Evolutionary conservation across 495 filamentous ascomycete genomes (phyloP).

Genomic region (Tricharina praecox): DNA sequence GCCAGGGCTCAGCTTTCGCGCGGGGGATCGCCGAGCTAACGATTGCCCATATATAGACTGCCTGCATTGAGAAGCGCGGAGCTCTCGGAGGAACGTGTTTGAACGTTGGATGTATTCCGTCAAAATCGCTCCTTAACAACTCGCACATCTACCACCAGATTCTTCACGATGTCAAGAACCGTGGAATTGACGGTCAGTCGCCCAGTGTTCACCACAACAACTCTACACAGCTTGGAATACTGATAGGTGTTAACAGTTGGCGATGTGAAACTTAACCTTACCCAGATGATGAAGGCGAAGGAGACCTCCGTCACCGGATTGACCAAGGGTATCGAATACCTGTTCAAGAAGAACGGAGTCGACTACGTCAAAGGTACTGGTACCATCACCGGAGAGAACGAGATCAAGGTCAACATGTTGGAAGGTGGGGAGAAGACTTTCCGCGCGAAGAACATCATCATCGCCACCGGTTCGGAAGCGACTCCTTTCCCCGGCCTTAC

Average conservation of each 20-base stretch:
- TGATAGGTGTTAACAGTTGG: slow-evolving; percentile 49
- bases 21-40: no score
- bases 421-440: slow-evolving; percentile 81
- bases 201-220: no score
- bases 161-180: slow-evolving; percentile 89
- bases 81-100: slow-evolving; percentile 89
- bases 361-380: slow-evolving; percentile 90
- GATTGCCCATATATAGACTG: no score
- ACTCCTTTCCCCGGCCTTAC: slow-evolving; percentile 92
- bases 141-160: slow-evolving; percentile 97
- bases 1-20: no score
- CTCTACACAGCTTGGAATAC: no score
- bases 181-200: slow-evolving; percentile 58
- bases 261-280: slow-evolving; percentile 88
- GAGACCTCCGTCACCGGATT: slow-evolving; percentile 73
- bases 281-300: slow-evolving; percentile 96
- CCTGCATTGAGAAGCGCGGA: slow-evolving; percentile 97
- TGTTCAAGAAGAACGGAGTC: slow-evolving; percentile 97
- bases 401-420: slow-evolving; percentile 70
- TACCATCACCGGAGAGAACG: slow-evolving; percentile 74
- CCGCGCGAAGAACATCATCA: slow-evolving; percentile 87
- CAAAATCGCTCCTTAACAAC: slow-evolving; percentile 98
- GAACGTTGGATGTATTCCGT: slow-evolving; percentile 98
- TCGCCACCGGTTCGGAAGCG: slow-evolving; percentile 84
- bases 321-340: slow-evolving; percentile 93